phyloP scores from a whole-genome alignment of 345 rosid genomes.

The Lepidium aucheri region DNA sequence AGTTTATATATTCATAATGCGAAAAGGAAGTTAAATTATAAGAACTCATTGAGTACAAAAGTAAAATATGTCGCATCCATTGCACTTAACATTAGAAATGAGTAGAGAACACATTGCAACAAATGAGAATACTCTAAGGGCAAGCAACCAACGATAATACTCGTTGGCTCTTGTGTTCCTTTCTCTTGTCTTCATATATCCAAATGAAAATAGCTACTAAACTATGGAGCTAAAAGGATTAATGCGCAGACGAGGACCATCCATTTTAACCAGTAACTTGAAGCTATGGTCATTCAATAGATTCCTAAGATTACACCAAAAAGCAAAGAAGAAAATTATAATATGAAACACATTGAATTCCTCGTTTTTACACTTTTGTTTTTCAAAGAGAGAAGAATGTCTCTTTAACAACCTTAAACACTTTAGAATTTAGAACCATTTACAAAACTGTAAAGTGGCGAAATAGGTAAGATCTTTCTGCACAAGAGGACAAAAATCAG shows the following conservation, averaged over 20 bases:
- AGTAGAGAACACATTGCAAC: slow-evolving; percentile 20
- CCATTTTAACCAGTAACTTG: slow-evolving; percentile 89
- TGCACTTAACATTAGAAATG: slow-evolving; percentile 33
- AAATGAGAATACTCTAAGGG: slow-evolving; percentile 53
- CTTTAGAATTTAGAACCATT: background rate
- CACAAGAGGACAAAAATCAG: background rate
- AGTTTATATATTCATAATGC: background rate
- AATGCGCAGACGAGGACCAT: slow-evolving; percentile 61
- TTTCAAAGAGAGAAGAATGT: background rate
- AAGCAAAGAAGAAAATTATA: background rate
- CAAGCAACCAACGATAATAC: slow-evolving; percentile 54
- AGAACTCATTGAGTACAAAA: slow-evolving; percentile 86
- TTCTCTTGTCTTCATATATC: slow-evolving; percentile 49
- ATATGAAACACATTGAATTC: background rate
- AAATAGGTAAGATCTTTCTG: slow-evolving; percentile 7
- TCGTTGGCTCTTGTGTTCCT: slow-evolving; percentile 14
- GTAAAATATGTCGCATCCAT: slow-evolving; percentile 70
- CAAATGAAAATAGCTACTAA: slow-evolving; percentile 43
- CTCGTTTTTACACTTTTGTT: background rate
- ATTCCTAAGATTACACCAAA: slow-evolving; percentile 12
- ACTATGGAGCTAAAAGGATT: slow-evolving; percentile 39
- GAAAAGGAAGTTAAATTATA: background rate
- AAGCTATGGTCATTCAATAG: slow-evolving; percentile 34
- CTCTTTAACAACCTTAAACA: background rate
- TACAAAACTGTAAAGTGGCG: background rate